Base-by-base conservation (phyloP, 2,329 filamentous ascomycete genomes). In the Fusarium tupiense region DNA sequence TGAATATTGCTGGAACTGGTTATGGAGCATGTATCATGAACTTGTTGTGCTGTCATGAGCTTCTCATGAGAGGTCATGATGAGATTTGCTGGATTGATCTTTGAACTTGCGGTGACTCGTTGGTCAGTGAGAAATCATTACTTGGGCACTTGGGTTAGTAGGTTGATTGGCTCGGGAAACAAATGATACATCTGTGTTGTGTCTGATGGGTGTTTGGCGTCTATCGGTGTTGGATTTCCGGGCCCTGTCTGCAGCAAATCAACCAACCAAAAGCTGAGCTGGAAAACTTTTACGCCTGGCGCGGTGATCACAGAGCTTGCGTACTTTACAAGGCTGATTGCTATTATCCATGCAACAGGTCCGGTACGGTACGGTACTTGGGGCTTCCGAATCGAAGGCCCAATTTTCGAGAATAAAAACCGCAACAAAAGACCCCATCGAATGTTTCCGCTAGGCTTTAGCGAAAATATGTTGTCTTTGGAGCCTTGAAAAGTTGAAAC, bases 331-430 rank as follows among this genome's bases (percentile, higher is more conserved):
- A 47, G 71, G 67, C 71, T 74, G 71, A 74, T 35, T 49, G 49
- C 46, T 29, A 41, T 54, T 24, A 29, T 54, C 17, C 33, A 22
- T 41, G n/a, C 13, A 53, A 61, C 46, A 63, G 71, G 67, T 43
- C 52, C 31, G 38, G 52, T 40, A 52, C 31, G 38, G 65, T 46
- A 37, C 31, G 38, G 65, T 37, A 37, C 37, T 63, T 53, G 60
- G 31, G 38, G 59, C 64, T 71, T 52, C 71, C 65, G 46, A 59
- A 59, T 65, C 60, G 31, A 61, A 70, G 43, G 60, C 46, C 71
- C 71, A 68, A 56, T 64, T 73, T 73, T 74, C 47, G 43, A 67
- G 37, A 49, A 50, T 52, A 67, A 73, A 73, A 67, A 47, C 46
- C 71, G 59, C 67, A 74, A 43, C 40, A 67, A 52, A 41, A 41